Evolutionary conservation across 345 rosid species (phyloP).

Genomic region (Salix suchowensis): DNA sequence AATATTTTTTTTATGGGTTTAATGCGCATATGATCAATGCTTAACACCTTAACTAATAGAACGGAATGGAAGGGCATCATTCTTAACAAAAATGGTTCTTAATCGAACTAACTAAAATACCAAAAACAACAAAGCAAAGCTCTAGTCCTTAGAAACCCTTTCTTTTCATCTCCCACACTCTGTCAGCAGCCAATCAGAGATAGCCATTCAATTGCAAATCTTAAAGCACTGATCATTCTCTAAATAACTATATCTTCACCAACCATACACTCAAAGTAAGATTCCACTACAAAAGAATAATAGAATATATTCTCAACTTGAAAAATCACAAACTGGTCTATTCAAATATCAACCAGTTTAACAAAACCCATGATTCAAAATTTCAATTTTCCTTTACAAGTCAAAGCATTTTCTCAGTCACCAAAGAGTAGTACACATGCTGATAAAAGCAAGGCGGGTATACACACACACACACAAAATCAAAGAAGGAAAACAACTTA

Average conservation of each 20-base stretch:
- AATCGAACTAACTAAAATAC: neutral
- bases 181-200: constrained; percentile 2
- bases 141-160: neutral
- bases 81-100: no score
- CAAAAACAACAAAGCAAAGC: neutral
- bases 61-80: no score
- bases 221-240: neutral
- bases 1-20: no score
- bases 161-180: neutral
- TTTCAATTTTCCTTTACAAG: neutral
- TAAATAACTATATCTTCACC: neutral
- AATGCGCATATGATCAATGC: no score
- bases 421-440: neutral
- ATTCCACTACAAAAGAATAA: neutral
- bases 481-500: neutral
- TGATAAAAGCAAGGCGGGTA: neutral
- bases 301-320: neutral
- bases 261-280: neutral
- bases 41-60: no score
- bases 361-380: neutral
- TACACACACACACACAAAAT: neutral
- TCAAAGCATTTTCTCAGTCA: neutral
- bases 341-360: neutral
- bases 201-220: neutral
- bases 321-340: neutral